A percentile compares a stretch with the other conserved stretches of the same genome.
Conservation (phyloP, 306 rosid genomes). For the Rubus parviflorus region DNA sequence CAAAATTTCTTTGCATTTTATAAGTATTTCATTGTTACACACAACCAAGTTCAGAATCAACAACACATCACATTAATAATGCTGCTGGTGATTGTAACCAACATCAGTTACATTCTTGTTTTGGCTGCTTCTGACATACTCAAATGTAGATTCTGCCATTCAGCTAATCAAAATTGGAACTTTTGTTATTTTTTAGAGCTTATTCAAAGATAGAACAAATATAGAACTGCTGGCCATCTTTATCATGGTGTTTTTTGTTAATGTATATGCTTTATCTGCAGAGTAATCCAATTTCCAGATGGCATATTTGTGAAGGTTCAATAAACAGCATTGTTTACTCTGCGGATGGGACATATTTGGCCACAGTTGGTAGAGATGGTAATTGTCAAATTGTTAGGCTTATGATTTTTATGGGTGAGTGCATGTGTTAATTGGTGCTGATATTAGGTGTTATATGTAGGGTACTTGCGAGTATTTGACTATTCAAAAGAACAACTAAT, state of each 20-base stretch:
- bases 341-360: conserved; percentile 65
- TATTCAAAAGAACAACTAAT: conserved; percentile 78
- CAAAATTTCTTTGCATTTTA: not conserved
- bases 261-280: conserved; percentile 30
- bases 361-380: conserved; percentile 97
- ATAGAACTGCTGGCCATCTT: not conserved
- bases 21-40: not conserved
- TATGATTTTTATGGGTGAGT: not conserved
- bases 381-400: conserved; percentile 25
- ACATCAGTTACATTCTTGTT: not conserved
- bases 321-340: conserved; percentile 81
- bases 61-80: not conserved
- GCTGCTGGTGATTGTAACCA: not conserved
- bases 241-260: conserved; percentile 15
- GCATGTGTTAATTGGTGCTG: conserved; percentile 24
- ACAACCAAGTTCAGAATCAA: not conserved
- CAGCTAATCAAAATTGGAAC: not conserved
- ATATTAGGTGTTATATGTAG: conserved; percentile 42
- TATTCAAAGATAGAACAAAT: not conserved
- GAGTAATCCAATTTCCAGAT: conserved; percentile 93
- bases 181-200: not conserved
- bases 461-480: conserved; percentile 93
- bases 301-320: conserved; percentile 99
- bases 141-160: not conserved
- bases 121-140: not conserved